Percentiles rank a stretch among this genome's conserved stretches.
Conservation (phyloP, 139 green algal species). For the Closterium sp. region DNA sequence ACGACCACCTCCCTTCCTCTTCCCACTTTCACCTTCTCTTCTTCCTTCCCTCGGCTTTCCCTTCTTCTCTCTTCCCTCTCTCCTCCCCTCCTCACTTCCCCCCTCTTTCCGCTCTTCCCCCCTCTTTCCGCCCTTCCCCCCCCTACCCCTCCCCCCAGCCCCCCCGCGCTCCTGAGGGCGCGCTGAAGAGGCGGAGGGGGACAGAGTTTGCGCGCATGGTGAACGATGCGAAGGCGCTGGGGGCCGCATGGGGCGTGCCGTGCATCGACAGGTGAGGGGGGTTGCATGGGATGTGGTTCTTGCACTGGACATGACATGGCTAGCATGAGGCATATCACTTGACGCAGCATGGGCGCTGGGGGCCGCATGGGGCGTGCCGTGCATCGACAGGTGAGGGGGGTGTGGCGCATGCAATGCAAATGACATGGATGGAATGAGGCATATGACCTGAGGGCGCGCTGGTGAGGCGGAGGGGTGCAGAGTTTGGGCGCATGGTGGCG, state of each 20-base stretch:
- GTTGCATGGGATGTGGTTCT: too few relatives aligned
- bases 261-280: neutral
- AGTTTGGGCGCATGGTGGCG: too few relatives aligned
- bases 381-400: neutral
- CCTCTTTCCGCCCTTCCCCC: neutral
- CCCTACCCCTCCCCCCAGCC: neutral
- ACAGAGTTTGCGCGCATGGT: slow-evolving; percentile 29
- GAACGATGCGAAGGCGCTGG: slow-evolving; percentile 7
- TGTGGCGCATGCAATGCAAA: too few relatives aligned
- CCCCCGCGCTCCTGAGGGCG: neutral
- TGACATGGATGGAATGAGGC: too few relatives aligned
- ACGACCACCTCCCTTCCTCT: too few relatives aligned
- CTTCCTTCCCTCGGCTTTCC: too few relatives aligned
- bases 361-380: neutral
- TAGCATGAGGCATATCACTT: neutral
- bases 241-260: neutral
- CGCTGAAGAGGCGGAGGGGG: neutral
- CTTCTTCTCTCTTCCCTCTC: too few relatives aligned
- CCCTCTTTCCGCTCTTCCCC: neutral
- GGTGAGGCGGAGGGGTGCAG: too few relatives aligned
- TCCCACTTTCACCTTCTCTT: too few relatives aligned
- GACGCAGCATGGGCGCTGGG: neutral
- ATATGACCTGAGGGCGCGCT: too few relatives aligned
- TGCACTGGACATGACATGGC: too few relatives aligned
- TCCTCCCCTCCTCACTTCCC: neutral